Evolutionary conservation across 2,329 filamentous ascomycete genomes (phyloP), one percentile per base, ranked within the genome.

Genomic region (Amauroascus verrucosus): DNA sequence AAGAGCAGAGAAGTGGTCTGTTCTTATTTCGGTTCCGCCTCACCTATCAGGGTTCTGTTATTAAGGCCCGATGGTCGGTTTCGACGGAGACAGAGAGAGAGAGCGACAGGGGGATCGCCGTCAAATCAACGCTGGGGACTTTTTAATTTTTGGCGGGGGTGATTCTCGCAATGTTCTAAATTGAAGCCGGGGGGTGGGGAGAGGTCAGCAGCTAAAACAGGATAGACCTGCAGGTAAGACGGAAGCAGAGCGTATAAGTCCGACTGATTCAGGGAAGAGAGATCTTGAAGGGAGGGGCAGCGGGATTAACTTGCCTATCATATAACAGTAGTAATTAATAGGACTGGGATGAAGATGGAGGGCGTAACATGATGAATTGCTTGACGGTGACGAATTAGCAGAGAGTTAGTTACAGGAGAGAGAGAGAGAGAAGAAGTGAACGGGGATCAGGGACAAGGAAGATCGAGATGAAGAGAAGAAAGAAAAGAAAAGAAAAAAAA

Each of bases 91-190:
- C 28, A 18, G 24, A 32, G 40, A 20, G 28, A 47, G n/a, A 46
- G 50, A n/a, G 41, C 22, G 40, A 46, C n/a, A 20, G 26, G 26
- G 26, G 26, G 26, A 30, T 30, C 26, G 26, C 20, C 35, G 49
- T 38, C 50, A 38, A 53, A 45, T 53, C 41, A 53, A 47, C 50
- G 33, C 28, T 30, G 41, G 41, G 41, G 20, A 20, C 30, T 35
- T 9, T 9, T 30, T 9, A 9, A n/a, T n/a, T n/a, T 30, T 9
- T 37, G 18, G 24, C 40, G 40, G 50, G 41, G 50, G 41, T 53
- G 50, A 14, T 37, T 28, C n/a, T 41, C 48, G 28, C 48, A 20
- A 22, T 30, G 24, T 4, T 40, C 35, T 46, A 26, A 11, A 16
- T 38, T 26, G 30, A 35, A 48, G 32, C 46, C 46, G 24, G 47